Evolutionary conservation across 2,329 filamentous ascomycete species (phyloP), one percentile per base, ranked within the genome.

Genomic region (Endothia cerciana): DNA sequence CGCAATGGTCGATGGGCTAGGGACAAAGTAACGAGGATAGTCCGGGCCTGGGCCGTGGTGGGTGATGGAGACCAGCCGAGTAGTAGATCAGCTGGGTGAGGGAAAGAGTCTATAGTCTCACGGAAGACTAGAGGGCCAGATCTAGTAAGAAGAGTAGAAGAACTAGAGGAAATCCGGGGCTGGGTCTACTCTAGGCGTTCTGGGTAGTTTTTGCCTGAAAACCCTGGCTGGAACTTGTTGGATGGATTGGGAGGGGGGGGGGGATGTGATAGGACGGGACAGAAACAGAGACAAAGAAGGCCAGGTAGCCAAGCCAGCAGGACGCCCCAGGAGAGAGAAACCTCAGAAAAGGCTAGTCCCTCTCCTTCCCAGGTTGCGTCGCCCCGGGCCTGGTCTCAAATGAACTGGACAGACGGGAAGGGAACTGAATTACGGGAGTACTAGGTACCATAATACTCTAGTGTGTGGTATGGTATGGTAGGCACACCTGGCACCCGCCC

Each of bases 131-230:
- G 55, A 36, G 33, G 25, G 55, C 55, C 25, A 41, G 15, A 25
- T 58, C 55, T 40, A 41, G 55, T 41, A 40, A 25, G 33, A 58
- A 17, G 55, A 41, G 33, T 15, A 58, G 38, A 58, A 40, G 55
- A 40, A 58, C 55, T 58, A 58, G 55, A 58, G 55, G 38, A 58
- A 58, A 40, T 58, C 55, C 55, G 55, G 55, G 55, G 53, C 30
- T 56, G 33, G 55, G 55, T 40, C 38, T 25, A 41, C 55, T 58
- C 30, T 40, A 58, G 33, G 55, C 55, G 38, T 40, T 41, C 55
- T 22, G 33, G 22, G 19, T 17, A 57, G 55, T 57, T 33, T 57
- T 57, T n/a, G 55, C 55, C 36, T 58, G 55, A 41, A 58, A 25
- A 10, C 22, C 47, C 47, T 51, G 47, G 47, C 17, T 22, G 47